These are phyloP conservation scores for Wilcoxina mikolae DNA, from an alignment of 495 filamentous ascomycete genomes.

Conservation along the genomic window DNA sequence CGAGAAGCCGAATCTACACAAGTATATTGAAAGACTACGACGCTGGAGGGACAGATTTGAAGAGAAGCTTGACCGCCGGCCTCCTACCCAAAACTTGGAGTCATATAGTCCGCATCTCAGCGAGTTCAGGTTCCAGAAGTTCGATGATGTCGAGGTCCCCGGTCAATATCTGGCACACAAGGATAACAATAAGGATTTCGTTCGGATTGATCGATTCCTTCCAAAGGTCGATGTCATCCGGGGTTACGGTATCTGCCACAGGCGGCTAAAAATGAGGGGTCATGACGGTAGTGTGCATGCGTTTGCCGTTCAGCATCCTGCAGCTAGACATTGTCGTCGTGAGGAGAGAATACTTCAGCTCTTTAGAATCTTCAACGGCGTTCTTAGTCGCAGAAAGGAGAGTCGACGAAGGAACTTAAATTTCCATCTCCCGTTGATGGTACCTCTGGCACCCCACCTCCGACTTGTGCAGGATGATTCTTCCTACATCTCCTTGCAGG, in stretches of 20 bases:
- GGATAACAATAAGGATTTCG: slow-evolving; percentile 96
- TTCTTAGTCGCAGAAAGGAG: slow-evolving; percentile 77
- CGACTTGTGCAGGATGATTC: slow-evolving; percentile 88
- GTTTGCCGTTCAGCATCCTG: slow-evolving; percentile 91
- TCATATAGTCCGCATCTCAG: slow-evolving; percentile 73
- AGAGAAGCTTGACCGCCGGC: slow-evolving; percentile 85
- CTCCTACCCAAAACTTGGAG: slow-evolving; percentile 55
- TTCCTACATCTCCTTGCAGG: slow-evolving; percentile 86
- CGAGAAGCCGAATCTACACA: slow-evolving; percentile 86
- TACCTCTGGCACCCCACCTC: slow-evolving; percentile 83
- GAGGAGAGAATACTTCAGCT: slow-evolving; percentile 92
- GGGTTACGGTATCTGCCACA: slow-evolving; percentile 72
- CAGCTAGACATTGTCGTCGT: slow-evolving; percentile 73
- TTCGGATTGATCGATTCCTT: slow-evolving; percentile 90
- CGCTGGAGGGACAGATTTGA: slow-evolving; percentile 97
- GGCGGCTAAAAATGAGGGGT: slow-evolving; percentile 88
- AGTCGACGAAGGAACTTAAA: slow-evolving; percentile 82
- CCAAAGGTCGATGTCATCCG: slow-evolving; percentile 86
- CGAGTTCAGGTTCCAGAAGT: slow-evolving; percentile 92
- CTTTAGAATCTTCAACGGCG: slow-evolving; percentile 90
- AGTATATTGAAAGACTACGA: slow-evolving; percentile 93
- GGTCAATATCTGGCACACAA: slow-evolving; percentile 93
- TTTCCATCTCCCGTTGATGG: slow-evolving; percentile 89
- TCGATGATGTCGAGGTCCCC: slow-evolving; percentile 95
- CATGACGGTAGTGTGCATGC: slow-evolving; percentile 90